These are phyloP conservation scores for Gracilaria domingensis DNA, from an alignment of 23 red algal species.

Conservation along the genomic window DNA sequence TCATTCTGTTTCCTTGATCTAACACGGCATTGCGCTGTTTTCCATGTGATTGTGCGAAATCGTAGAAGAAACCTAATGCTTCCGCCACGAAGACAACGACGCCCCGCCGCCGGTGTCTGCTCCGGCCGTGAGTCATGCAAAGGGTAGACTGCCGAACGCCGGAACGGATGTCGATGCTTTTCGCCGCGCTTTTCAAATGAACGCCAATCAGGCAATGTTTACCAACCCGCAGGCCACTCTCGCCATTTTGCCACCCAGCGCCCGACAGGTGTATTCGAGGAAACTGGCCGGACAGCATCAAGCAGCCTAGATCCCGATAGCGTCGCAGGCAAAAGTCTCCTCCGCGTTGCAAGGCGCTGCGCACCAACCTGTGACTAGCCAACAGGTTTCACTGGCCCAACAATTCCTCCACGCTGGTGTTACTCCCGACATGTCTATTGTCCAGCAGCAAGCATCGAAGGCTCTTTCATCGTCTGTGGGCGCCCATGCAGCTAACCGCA, in stretches of 20 bases:
- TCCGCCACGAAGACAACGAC: neutral
- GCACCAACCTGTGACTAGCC: neutral
- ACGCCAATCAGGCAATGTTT: constrained; percentile 12
- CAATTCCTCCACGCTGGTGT: neutral
- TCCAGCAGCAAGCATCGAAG: neutral
- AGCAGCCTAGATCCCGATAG: neutral
- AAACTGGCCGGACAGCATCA: neutral
- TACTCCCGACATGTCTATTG: neutral
- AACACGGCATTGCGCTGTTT: too few relatives aligned
- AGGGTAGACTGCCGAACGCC: neutral
- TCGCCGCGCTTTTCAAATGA: constrained; percentile 19
- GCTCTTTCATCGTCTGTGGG: neutral
- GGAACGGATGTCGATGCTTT: neutral
- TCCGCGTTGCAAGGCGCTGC: neutral
- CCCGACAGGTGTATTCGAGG: neutral
- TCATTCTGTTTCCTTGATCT: too few relatives aligned
- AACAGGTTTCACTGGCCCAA: neutral
- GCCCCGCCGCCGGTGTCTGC: neutral
- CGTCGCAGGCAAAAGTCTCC: neutral
- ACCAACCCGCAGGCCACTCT: neutral
- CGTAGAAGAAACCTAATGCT: constrained; percentile 1
- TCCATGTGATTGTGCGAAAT: neutral
- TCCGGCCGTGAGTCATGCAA: neutral
- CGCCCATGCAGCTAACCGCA: too few relatives aligned
- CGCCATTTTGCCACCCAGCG: neutral